Evolutionary conservation across 108 stramenopile genomes (phyloP).

Genomic region (Nannochloropsis gaditana): DNA sequence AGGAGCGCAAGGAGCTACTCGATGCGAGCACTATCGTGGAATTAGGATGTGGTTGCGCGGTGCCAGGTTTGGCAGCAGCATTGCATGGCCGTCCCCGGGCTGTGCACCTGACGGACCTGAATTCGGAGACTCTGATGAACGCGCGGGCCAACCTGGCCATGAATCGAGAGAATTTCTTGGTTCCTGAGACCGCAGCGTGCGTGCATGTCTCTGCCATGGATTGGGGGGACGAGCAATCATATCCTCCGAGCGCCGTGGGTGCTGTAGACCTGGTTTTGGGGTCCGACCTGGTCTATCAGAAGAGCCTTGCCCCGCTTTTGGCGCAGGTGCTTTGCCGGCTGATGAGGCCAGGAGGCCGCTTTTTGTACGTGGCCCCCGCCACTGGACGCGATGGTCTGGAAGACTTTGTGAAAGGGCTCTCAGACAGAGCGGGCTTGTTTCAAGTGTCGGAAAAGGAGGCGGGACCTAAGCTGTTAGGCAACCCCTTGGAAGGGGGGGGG

Average conservation of each 20-base stretch:
- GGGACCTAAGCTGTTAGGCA: background rate
- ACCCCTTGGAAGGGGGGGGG: background rate
- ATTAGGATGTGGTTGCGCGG: slow-evolving; percentile 22
- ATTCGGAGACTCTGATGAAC: background rate
- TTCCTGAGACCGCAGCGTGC: background rate
- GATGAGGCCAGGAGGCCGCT: background rate
- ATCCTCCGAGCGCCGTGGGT: background rate
- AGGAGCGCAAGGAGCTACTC: background rate
- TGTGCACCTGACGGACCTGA: background rate
- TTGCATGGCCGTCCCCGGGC: background rate
- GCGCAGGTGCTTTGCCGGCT: background rate
- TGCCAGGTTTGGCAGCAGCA: slow-evolving; percentile 1
- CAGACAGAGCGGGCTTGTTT: background rate
- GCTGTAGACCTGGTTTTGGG: background rate
- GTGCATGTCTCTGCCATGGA: slow-evolving; percentile 20
- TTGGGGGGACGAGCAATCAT: slow-evolving; percentile 13
- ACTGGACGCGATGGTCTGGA: slow-evolving; percentile 2
- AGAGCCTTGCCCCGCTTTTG: background rate
- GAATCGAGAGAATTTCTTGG: background rate
- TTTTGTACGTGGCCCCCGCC: slow-evolving; percentile 23
- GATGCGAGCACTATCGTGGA: background rate
- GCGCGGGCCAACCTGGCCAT: background rate
- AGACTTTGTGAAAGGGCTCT: background rate
- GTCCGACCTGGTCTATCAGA: slow-evolving; percentile 22
- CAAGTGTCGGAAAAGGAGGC: background rate